Conservation (phyloP, 2,329 filamentous ascomycete species). For the Colletotrichum coccodes region DNA sequence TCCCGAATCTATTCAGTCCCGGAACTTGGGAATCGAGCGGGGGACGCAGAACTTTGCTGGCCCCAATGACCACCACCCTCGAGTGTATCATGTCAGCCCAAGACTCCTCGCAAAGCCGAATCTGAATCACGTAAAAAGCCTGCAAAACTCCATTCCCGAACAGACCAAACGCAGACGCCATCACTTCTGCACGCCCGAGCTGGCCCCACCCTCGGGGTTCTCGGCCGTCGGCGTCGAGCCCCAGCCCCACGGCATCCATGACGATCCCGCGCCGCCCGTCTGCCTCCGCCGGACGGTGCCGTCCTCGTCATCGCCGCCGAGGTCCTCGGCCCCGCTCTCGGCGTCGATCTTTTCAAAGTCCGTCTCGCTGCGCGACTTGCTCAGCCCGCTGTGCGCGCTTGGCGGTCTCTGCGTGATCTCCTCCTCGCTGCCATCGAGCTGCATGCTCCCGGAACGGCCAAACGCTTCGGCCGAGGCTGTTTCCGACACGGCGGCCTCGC, state of each 20-base stretch:
- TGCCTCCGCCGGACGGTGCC: constrained; percentile 46
- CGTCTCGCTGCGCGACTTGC: constrained; percentile 84
- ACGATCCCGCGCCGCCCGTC: constrained; percentile 42
- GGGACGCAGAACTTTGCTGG: constrained; percentile 26
- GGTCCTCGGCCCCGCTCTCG: constrained; percentile 68
- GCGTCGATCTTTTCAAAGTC: constrained; percentile 92
- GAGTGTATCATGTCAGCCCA: constrained; percentile 6
- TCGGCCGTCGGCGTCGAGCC: constrained; percentile 34
- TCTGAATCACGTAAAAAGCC: constrained; percentile 18
- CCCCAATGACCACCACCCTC: constrained; percentile 20
- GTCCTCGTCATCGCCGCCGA: constrained; percentile 48
- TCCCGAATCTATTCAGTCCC: constrained; percentile 15
- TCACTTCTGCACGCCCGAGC: constrained; percentile 50
- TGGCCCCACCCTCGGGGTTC: constrained; percentile 40
- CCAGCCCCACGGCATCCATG: constrained; percentile 64
- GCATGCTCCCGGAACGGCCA: constrained; percentile 28
- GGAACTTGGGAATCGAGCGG: not conserved
- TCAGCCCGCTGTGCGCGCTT: constrained; percentile 68
- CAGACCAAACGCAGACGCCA: not conserved
- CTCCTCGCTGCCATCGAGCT: constrained; percentile 31
- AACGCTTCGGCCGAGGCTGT: constrained; percentile 42
- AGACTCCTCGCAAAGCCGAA: constrained; percentile 20
- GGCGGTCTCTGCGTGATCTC: constrained; percentile 51
- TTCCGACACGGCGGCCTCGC: constrained; percentile 75
- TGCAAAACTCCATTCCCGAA: constrained; percentile 37